phyloP scores from a whole-genome alignment of 371 early-diverging fungal species.

The Rhizopus microsporus region DNA sequence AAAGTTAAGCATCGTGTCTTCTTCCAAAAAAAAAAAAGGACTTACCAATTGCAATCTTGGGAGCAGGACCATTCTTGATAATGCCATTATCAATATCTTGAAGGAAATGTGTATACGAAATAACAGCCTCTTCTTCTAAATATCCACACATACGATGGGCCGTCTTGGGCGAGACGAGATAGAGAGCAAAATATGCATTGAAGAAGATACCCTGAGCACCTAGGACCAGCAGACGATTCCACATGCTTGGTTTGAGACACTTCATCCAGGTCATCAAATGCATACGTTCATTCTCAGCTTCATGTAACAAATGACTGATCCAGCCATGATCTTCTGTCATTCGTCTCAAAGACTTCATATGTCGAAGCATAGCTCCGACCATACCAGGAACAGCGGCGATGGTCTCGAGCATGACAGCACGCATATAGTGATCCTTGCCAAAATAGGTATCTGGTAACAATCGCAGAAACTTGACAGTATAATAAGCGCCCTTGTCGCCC shows the following conservation, averaged over 20 bases:
- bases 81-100: constrained; percentile 84
- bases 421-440: constrained; percentile 76
- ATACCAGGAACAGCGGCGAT: constrained; percentile 93
- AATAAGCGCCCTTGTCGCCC: constrained; percentile 70
- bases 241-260: constrained; percentile 66
- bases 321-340: constrained; percentile 87
- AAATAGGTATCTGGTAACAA: constrained; percentile 80
- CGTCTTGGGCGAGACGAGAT: constrained; percentile 78
- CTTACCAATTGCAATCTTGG: constrained; percentile 71
- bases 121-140: constrained; percentile 92
- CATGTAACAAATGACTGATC: constrained; percentile 84
- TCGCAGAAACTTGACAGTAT: constrained; percentile 69
- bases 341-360: constrained; percentile 81
- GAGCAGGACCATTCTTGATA: constrained; percentile 69
- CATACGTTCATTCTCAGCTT: constrained; percentile 86
- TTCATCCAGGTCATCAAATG: constrained; percentile 91
- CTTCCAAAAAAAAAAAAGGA: background rate
- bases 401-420: constrained; percentile 85
- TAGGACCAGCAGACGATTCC: constrained; percentile 68
- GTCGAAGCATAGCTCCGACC: constrained; percentile 88
- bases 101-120: constrained; percentile 90
- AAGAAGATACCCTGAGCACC: constrained; percentile 88
- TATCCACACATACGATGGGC: constrained; percentile 85
- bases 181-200: constrained; percentile 84
- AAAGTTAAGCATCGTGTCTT: background rate